These are phyloP conservation scores for Clavulina sp. DNA, from an alignment of 768 basidiomycete species.

Conservation along the genomic window DNA sequence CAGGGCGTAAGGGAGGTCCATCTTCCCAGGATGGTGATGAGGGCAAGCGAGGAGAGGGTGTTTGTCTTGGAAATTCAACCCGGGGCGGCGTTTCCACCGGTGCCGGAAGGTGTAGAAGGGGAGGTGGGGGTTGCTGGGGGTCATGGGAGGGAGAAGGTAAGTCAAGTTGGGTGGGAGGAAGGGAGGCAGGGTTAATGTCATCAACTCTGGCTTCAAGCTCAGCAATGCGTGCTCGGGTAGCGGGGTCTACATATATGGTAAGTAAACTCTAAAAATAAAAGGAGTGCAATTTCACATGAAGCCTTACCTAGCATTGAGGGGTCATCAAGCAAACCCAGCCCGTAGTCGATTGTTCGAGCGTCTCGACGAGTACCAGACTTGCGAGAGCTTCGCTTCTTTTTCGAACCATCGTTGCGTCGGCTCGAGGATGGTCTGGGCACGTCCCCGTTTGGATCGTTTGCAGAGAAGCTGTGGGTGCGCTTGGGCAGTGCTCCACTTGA, in stretches of 20 bases:
- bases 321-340: constrained; percentile 1
- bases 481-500: too few relatives aligned
- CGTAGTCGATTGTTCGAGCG: not conserved
- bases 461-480: too few relatives aligned
- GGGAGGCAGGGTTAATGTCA: not conserved
- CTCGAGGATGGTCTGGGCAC: too few relatives aligned
- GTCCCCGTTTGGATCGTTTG: too few relatives aligned
- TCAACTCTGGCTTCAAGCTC: not conserved
- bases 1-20: not conserved
- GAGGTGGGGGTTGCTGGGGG: not conserved
- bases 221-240: not conserved
- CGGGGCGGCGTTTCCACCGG: not conserved
- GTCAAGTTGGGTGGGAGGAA: not conserved
- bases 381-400: too few relatives aligned
- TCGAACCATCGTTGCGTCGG: too few relatives aligned
- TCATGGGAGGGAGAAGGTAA: not conserved
- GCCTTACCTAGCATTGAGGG: not conserved
- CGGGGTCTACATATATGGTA: not conserved
- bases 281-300: not conserved
- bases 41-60: not conserved
- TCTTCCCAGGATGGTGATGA: not conserved
- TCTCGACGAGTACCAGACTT: too few relatives aligned
- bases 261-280: not conserved
- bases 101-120: not conserved
- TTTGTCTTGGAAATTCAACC: not conserved